Percentiles rank a stretch among this genome's conserved stretches.
Evolutionary conservation across 495 filamentous ascomycete species (phyloP).

Genomic region (Trichoderma reesei): DNA sequence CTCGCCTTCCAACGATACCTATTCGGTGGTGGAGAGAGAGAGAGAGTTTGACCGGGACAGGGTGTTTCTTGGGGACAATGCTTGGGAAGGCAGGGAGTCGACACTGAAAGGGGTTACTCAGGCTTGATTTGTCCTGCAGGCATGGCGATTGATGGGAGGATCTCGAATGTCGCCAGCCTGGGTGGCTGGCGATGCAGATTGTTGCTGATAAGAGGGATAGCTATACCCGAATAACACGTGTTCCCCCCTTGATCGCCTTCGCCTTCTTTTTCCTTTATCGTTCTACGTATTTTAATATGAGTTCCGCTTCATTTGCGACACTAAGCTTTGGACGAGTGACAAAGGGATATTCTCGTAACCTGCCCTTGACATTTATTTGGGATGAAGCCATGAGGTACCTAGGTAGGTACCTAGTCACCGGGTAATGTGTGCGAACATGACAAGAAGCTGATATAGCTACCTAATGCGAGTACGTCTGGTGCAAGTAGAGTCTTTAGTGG

Average conservation of each 20-base stretch:
- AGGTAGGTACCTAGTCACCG: too few species aligned
- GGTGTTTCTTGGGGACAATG: not conserved
- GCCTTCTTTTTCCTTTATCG: conserved; percentile 4
- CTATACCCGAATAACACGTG: conserved; percentile 1
- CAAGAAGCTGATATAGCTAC: not conserved
- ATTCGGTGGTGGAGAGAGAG: not conserved
- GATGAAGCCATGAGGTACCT: too few species aligned
- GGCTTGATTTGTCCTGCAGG: not conserved
- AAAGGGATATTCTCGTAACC: too few species aligned
- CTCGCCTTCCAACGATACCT: not conserved
- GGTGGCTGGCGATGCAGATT: not conserved
- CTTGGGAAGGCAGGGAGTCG: not conserved
- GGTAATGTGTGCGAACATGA: too few species aligned
- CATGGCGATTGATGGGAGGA: not conserved
- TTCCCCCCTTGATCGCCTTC: conserved; percentile 12
- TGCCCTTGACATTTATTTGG: too few species aligned
- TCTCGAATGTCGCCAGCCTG: not conserved
- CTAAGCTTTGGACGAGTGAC: too few species aligned
- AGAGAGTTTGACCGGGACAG: not conserved
- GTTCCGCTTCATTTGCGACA: not conserved
- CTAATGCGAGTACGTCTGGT: not conserved
- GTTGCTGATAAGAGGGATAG: conserved; percentile 1
- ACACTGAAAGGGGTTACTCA: not conserved
- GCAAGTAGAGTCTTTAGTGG: not conserved
- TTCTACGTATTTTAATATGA: not conserved